A percentile compares a stretch with the other conserved stretches of the same genome.
These are phyloP conservation scores for Cystobasidiopsis lactophilus DNA, from an alignment of 768 basidiomycete genomes.

Conservation along the genomic window DNA sequence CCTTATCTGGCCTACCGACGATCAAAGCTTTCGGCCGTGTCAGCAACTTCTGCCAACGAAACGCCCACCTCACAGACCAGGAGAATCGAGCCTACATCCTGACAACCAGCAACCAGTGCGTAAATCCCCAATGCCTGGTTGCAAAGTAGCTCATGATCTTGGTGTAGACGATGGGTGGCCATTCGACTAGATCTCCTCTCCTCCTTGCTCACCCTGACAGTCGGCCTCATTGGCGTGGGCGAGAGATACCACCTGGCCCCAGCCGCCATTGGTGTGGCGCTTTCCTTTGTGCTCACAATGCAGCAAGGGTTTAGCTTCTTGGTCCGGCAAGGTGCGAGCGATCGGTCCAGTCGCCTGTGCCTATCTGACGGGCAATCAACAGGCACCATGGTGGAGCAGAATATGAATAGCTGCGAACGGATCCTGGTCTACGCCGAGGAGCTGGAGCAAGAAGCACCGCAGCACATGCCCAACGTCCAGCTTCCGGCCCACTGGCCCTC, in stretches of 20 bases:
- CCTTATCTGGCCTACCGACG: slow-evolving; percentile 29
- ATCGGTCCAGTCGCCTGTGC: too few species aligned
- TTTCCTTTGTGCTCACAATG: too few species aligned
- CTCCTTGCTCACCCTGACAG: not conserved
- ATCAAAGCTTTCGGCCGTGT: not conserved
- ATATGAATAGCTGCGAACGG: too few species aligned
- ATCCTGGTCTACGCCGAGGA: too few species aligned
- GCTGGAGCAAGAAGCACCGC: too few species aligned
- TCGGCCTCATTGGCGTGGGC: not conserved
- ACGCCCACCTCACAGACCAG: not conserved
- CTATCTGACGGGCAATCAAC: too few species aligned
- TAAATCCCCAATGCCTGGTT: not conserved
- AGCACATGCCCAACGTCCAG: too few species aligned
- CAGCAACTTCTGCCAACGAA: not conserved
- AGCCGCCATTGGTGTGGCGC: not conserved
- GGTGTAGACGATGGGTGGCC: not conserved
- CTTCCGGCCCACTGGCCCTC: too few species aligned
- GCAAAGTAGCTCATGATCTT: not conserved
- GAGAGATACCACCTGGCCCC: not conserved
- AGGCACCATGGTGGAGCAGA: too few species aligned
- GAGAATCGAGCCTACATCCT: not conserved
- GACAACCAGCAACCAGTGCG: too few species aligned
- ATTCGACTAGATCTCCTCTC: not conserved
- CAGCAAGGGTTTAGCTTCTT: too few species aligned
- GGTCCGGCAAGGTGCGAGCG: too few species aligned